Base-by-base conservation (phyloP, 768 basidiomycete species). In the Suillus ampliporus region DNA sequence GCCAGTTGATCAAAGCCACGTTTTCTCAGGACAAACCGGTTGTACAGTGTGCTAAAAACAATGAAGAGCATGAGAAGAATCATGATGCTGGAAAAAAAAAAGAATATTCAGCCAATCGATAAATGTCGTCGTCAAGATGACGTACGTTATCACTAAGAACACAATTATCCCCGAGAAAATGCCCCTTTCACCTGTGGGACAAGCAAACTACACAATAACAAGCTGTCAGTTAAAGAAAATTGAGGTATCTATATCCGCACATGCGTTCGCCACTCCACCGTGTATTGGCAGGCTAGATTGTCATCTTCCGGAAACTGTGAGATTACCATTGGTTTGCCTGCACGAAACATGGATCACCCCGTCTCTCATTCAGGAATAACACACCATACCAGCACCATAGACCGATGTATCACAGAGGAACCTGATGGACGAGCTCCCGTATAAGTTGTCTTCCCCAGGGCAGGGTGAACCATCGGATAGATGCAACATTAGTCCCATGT, bases 261-360 rank as follows among this genome's bases (percentile, higher is more conserved):
- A 67, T 86, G 87, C 5, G 91, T 94, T 60, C 83, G 80, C 94
- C 94, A 96, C 77, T 95, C 92, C 43, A 96, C 76, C 62, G 90
- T 84, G 71, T 89, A 95, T 14, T 87, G 84, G 72, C 94, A 96
- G n/a, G 86, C 86, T 31, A 70, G 71, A 10, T 88, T 84, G 38
- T 89, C 86, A 17, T 85, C 83, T 10, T 78, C 78, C 9, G 86
- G 85, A 26, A 94, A 83, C 54, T 90, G 86, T 2, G 85, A 88
- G 3, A 93, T 74, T 5, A 95, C 80, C 17, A 76, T 69, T 8
- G 87, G 86, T 50, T 73, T 72, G 9, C 86, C 86, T 79, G 14
- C 19, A 59, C 34, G 38, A 0, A 46, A 52, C 62, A 38, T n/a
- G 5, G 3, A 34, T 51, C 15, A 26, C 14, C 1, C 13, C 63